Evolutionary conservation across 495 filamentous ascomycete genomes (phyloP), one percentile per base, ranked within the genome.

Genomic region (Podospora pseudoanserina): DNA sequence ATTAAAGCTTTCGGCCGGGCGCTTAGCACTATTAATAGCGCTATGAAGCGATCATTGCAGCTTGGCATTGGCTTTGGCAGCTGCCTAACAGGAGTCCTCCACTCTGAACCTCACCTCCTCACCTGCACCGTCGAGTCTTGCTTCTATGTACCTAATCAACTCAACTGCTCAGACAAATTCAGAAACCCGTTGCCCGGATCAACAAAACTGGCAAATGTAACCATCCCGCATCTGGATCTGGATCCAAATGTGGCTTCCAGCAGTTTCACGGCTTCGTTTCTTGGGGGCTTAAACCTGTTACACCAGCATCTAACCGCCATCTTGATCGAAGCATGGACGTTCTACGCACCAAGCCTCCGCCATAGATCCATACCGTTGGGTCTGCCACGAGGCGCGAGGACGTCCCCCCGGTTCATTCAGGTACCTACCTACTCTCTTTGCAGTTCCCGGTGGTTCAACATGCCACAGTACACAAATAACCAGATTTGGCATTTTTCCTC

Each of bases 11-110:
- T 58, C 55, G 55, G 55, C 55, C 55, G 55, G 55, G 55, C 55
- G 55, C 55, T 58, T 58, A 58, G 55, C 55, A 58, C 55, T 58
- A 58, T 58, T 58, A 58, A 58, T 58, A 58, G 55, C 55, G n/a
- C 23, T 23, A 19, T 58, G 6, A 58, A 58, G 3, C n/a, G 39
- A 26, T n/a, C n/a, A 58, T 58, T 20, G 3, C 15, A 58, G 55
- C 55, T 58, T 58, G 55, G 55, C 55, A 58, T 58, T 1, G 39
- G 39, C 39, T 9, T 49, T 49, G 39, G 39, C 39, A 49, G 39
- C 39, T 49, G 39, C 39, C 39, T 13, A 49, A 49, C 39, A 49
- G 9, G 9, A 11, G 7, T 16, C 13, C 39, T 49, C 39, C 39
- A 49, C 39, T 49, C 13, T 16, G 39, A 13, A 49, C 39, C 13